Evolutionary conservation across 495 filamentous ascomycete genomes (phyloP).

Genomic region (Trichoderma asperelloides): DNA sequence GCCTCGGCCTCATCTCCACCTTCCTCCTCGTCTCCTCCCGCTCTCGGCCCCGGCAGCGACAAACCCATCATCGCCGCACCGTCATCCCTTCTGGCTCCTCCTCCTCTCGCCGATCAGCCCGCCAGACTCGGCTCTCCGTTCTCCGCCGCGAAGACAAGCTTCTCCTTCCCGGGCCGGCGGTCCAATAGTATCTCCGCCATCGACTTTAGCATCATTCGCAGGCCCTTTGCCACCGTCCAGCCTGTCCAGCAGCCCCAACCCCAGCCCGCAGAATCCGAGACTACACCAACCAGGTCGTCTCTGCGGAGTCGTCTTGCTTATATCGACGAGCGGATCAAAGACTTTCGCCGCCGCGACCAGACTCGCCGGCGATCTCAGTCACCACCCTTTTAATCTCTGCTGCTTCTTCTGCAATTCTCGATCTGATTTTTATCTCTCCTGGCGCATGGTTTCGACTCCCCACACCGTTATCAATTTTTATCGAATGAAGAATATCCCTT

Average conservation of each 20-base stretch:
- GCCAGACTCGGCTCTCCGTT: constrained; percentile 46
- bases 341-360: constrained; percentile 32
- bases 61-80: constrained; percentile 7
- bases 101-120: constrained; percentile 18
- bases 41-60: neutral
- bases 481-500: too few species aligned
- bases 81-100: constrained; percentile 14
- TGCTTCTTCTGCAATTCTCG: constrained; percentile 15
- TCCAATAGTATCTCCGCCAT: constrained; percentile 30
- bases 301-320: constrained; percentile 40
- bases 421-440: constrained; percentile 11
- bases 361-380: constrained; percentile 30
- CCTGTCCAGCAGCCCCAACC: too few species aligned
- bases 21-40: neutral
- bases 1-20: neutral
- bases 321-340: constrained; percentile 42
- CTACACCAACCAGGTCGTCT: constrained; percentile 19
- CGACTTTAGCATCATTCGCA: constrained; percentile 31
- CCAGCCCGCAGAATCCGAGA: constrained; percentile 20
- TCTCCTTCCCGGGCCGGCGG: constrained; percentile 32
- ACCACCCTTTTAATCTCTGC: constrained; percentile 22
- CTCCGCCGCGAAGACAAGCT: constrained; percentile 30
- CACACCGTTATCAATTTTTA: too few species aligned
- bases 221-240: constrained; percentile 39
- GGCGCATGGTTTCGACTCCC: too few species aligned